These are phyloP conservation scores for Torulaspora maleeae DNA, from an alignment of 805 yeast species.

Conservation along the genomic window DNA sequence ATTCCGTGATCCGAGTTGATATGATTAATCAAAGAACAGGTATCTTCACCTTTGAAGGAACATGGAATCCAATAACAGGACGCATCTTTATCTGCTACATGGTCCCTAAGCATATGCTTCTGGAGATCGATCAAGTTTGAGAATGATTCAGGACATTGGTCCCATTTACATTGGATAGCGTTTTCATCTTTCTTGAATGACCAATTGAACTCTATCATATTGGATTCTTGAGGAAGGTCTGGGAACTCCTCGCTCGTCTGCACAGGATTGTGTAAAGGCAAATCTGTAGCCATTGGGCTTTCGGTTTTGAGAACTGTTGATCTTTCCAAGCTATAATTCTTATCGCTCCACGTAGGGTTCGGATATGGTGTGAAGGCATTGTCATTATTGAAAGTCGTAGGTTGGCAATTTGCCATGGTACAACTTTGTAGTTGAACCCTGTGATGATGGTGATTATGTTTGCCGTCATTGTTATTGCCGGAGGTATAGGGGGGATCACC, in stretches of 20 bases:
- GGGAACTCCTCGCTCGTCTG: constrained; percentile 1
- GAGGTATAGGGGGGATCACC: not conserved
- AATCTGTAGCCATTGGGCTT: constrained; percentile 2
- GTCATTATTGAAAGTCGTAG: not conserved
- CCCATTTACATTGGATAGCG: constrained; percentile 60
- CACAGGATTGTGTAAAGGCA: constrained; percentile 7
- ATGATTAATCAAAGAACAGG: constrained; percentile 56
- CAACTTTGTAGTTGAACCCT: constrained; percentile 35
- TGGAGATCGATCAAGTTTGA: constrained; percentile 41
- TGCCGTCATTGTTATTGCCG: constrained; percentile 4
- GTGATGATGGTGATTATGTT: constrained; percentile 38
- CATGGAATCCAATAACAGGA: constrained; percentile 77
- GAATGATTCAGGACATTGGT: constrained; percentile 48
- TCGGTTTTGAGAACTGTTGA: constrained; percentile 7
- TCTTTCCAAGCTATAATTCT: constrained; percentile 5
- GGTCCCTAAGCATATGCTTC: constrained; percentile 50
- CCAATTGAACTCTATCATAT: constrained; percentile 44
- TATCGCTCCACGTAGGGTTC: not conserved
- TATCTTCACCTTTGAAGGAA: constrained; percentile 49
- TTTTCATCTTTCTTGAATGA: constrained; percentile 26
- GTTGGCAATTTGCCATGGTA: constrained; percentile 18
- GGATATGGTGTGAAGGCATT: not conserved
- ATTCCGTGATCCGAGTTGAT: constrained; percentile 46
- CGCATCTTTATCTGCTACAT: constrained; percentile 34
- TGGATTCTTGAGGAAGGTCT: constrained; percentile 4